Conservation (phyloP, 164 flowering plant species). For the Warburgia ugandensis region DNA sequence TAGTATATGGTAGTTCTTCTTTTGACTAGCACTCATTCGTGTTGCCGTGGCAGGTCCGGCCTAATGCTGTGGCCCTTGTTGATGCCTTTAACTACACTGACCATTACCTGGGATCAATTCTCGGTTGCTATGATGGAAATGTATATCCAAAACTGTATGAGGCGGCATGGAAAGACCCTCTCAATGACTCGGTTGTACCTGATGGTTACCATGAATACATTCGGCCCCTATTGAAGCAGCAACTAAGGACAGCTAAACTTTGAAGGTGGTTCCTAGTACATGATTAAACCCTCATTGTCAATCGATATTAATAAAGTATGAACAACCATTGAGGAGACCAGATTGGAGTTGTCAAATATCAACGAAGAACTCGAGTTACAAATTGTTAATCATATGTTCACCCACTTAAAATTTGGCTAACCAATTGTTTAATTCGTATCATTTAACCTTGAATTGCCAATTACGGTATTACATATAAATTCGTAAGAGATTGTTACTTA, state of each 20-base stretch:
- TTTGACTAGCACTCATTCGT: too few relatives aligned
- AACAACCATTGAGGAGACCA: too few relatives aligned
- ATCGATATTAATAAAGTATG: too few relatives aligned
- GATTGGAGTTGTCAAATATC: too few relatives aligned
- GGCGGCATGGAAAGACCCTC: conserved; percentile 90
- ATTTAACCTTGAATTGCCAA: too few relatives aligned
- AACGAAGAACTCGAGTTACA: too few relatives aligned
- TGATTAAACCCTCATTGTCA: neutral
- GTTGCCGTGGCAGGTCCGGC: conserved; percentile 69
- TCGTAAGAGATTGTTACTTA: too few relatives aligned
- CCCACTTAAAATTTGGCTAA: too few relatives aligned
- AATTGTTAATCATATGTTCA: too few relatives aligned
- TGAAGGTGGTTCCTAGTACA: conserved; percentile 22
- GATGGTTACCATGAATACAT: conserved; percentile 82
- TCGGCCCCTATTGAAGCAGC: conserved; percentile 76
- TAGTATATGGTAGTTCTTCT: too few relatives aligned
- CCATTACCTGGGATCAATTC: conserved; percentile 81
- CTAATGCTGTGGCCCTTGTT: conserved; percentile 86
- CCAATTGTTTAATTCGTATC: too few relatives aligned
- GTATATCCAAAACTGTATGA: conserved; percentile 94
- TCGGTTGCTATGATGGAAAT: conserved; percentile 93
- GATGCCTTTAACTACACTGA: conserved; percentile 95
- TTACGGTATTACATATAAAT: too few relatives aligned
- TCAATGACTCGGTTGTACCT: conserved; percentile 76
- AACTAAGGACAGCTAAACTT: conserved; percentile 57